Evolutionary conservation across 1,284 basidiomycete species (phyloP).

Genomic region (Inonotus hispidus): DNA sequence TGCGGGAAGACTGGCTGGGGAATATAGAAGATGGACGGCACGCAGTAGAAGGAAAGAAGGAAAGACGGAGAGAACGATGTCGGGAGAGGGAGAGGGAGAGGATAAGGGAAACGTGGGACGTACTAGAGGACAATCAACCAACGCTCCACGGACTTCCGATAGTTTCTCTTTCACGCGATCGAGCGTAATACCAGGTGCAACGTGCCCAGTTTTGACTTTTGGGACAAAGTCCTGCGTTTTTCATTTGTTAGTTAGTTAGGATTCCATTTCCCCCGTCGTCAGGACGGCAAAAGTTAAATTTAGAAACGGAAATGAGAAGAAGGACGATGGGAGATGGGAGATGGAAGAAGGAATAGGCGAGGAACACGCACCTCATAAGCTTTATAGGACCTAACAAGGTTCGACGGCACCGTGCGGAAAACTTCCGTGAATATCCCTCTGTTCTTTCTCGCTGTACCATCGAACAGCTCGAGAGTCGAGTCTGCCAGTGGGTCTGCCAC

Average conservation of each 20-base stretch:
- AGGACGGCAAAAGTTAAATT: background rate
- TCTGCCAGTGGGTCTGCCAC: slow-evolving; percentile 81
- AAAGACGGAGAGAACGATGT: no score
- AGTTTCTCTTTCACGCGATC: slow-evolving; percentile 71
- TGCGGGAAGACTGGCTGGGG: background rate
- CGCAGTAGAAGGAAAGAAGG: background rate
- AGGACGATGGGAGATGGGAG: background rate
- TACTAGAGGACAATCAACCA: slow-evolving; percentile 77
- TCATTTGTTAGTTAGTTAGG: no score
- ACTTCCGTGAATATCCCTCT: slow-evolving; percentile 78
- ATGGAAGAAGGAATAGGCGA: slow-evolving; percentile 4
- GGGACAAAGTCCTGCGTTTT: slow-evolving; percentile 55
- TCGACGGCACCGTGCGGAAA: slow-evolving; percentile 79
- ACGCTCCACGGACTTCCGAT: slow-evolving; percentile 58
- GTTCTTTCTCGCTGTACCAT: slow-evolving; percentile 71
- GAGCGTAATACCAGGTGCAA: slow-evolving; percentile 61
- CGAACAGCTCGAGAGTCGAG: slow-evolving; percentile 58
- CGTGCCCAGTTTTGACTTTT: slow-evolving; percentile 78
- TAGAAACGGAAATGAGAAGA: slow-evolving; percentile 6
- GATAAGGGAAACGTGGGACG: slow-evolving; percentile 21
- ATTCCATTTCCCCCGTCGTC: no score
- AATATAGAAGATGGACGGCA: no score
- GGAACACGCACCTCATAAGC: slow-evolving; percentile 75
- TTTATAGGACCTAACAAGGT: slow-evolving; percentile 72
- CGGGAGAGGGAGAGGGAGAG: background rate